phyloP scores from a whole-genome alignment of 2,329 filamentous ascomycete genomes.

The Helotiales sp. region DNA sequence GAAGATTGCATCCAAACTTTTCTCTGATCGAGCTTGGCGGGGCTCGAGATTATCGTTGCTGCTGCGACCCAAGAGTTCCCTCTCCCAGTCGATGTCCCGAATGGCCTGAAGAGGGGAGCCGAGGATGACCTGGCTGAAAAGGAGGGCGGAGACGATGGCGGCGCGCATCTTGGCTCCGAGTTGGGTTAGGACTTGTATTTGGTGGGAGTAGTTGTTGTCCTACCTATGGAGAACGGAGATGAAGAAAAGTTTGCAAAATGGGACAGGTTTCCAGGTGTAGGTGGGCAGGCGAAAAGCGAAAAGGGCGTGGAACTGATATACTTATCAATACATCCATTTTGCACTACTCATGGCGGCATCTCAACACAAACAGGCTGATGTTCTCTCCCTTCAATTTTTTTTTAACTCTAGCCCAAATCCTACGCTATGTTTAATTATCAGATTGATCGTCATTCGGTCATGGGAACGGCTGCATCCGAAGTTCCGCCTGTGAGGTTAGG shows the following conservation, averaged over 20 bases:
- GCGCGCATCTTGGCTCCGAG: slow-evolving; percentile 17
- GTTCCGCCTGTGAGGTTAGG: neutral
- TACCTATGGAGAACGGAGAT: neutral
- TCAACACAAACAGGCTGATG: neutral
- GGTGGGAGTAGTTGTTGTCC: neutral
- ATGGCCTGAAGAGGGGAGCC: slow-evolving; percentile 16
- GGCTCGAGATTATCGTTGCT: slow-evolving; percentile 4
- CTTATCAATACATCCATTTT: neutral
- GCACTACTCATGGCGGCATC: neutral
- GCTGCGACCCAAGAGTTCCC: slow-evolving; percentile 22
- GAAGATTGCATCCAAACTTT: slow-evolving; percentile 60
- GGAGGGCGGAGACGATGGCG: slow-evolving; percentile 19
- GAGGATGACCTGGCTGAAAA: slow-evolving; percentile 20
- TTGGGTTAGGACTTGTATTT: neutral
- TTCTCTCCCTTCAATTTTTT: neutral
- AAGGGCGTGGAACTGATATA: neutral
- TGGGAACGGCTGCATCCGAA: neutral
- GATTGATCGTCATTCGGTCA: neutral
- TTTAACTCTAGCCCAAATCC: neutral
- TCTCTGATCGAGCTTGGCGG: slow-evolving; percentile 25
- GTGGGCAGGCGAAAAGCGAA: neutral
- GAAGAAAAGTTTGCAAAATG: neutral
- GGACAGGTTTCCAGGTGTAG: neutral
- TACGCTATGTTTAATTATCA: neutral
- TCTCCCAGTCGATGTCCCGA: slow-evolving; percentile 28